Percentiles rank a stretch among this genome's conserved stretches.
Evolutionary conservation across 106 monocot species (phyloP).

Genomic region (Gastrodia elata): DNA sequence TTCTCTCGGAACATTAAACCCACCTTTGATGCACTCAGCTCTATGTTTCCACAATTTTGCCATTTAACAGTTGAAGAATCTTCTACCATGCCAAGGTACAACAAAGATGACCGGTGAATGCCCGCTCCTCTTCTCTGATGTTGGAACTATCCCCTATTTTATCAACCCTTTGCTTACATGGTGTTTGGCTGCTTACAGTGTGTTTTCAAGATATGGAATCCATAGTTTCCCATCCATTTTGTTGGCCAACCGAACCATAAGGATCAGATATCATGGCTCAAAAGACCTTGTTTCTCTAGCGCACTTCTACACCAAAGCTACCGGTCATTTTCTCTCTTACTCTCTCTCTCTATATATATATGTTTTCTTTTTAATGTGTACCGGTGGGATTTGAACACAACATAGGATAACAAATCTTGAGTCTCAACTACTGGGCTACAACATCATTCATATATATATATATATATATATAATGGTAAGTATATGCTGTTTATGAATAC

Average conservation of each 20-base stretch:
- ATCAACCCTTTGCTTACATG: not conserved
- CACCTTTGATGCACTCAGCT: conserved; percentile 61
- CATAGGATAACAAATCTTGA: not conserved
- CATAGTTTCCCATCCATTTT: conserved; percentile 75
- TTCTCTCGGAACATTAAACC: conserved; percentile 46
- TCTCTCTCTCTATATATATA: too few relatives aligned
- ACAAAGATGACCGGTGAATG: not conserved
- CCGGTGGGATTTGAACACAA: too few relatives aligned
- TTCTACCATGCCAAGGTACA: conserved; percentile 64
- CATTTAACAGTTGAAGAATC: conserved; percentile 84
- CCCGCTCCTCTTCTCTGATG: not conserved
- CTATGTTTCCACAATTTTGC: conserved; percentile 71
- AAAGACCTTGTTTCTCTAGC: conserved; percentile 63
- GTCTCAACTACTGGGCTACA: too few relatives aligned
- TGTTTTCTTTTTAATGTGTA: too few relatives aligned
- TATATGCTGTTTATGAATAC: too few relatives aligned
- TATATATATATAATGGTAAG: too few relatives aligned
- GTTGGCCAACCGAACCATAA: conserved; percentile 35
- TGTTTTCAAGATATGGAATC: conserved; percentile 75
- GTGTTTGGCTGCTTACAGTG: conserved; percentile 31
- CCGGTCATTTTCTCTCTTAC: conserved; percentile 31
- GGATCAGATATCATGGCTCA: conserved; percentile 37
- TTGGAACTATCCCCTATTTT: not conserved
- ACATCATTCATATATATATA: too few relatives aligned
- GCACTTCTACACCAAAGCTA: conserved; percentile 52